Evolutionary conservation across 169 alveolate genomes (phyloP).

Genomic region (Plasmodium vivax): DNA sequence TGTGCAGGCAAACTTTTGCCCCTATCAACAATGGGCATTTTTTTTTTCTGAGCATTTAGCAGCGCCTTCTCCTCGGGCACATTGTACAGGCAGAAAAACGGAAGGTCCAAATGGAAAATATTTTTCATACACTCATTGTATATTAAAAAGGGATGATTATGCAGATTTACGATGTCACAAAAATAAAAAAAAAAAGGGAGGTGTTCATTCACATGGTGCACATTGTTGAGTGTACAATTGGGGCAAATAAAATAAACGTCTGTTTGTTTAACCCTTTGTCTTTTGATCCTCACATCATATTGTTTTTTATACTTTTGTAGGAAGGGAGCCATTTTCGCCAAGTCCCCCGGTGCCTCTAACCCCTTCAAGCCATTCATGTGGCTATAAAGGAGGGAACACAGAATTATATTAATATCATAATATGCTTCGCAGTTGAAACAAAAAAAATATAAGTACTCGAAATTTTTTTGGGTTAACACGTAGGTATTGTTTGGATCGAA

Average conservation of each 20-base stretch:
- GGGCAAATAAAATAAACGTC: constrained; percentile 36
- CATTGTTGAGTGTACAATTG: constrained; percentile 34
- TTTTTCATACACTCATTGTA: constrained; percentile 12
- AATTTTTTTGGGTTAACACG: constrained; percentile 3
- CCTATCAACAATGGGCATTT: not conserved
- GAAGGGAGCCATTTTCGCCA: not conserved
- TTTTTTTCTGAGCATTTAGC: constrained; percentile 23
- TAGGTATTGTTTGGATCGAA: constrained; percentile 8
- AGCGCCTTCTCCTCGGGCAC: not conserved
- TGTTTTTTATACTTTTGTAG: constrained; percentile 9
- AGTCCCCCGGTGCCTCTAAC: not conserved
- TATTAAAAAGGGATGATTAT: constrained; percentile 27
- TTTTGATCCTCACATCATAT: constrained; percentile 33
- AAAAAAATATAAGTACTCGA: constrained; percentile 25
- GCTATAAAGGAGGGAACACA: not conserved
- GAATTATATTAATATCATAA: constrained; percentile 21
- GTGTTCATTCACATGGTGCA: not conserved
- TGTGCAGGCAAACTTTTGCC: constrained; percentile 7
- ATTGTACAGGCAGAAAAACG: constrained; percentile 27
- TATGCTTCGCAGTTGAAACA: constrained; percentile 21
- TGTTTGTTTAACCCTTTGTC: constrained; percentile 65
- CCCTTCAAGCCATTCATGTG: not conserved
- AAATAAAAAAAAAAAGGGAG: constrained; percentile 12
- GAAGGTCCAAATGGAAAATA: constrained; percentile 1
- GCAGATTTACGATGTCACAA: constrained; percentile 6